Conservation (phyloP, 23 red algal genomes). For the Chondrus crispus region DNA sequence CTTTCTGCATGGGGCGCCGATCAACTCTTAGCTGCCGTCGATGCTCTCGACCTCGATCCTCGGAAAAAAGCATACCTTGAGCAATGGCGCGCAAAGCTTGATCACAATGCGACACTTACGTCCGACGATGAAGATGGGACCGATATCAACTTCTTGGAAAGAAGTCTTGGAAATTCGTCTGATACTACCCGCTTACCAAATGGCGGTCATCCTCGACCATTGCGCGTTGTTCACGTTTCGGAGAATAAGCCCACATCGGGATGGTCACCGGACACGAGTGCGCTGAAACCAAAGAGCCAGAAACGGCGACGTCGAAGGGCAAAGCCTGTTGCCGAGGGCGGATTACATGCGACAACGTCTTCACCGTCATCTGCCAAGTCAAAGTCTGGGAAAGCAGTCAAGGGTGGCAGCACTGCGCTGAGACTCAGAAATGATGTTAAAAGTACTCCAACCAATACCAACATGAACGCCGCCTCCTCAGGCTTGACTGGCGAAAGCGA, state of each 20-base stretch:
- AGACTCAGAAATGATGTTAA: background rate
- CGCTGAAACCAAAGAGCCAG: background rate
- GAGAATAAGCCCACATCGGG: background rate
- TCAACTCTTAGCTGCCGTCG: slow-evolving; percentile 52
- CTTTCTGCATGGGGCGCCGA: slow-evolving; percentile 68
- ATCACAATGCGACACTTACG: background rate
- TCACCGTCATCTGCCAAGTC: background rate
- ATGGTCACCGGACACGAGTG: background rate
- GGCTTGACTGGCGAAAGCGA: background rate
- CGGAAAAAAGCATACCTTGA: slow-evolving; percentile 32
- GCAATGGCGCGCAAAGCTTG: slow-evolving; percentile 42
- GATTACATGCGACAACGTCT: background rate
- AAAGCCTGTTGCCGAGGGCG: background rate
- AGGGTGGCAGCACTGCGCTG: too few species aligned
- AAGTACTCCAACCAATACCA: background rate
- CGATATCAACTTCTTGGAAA: background rate
- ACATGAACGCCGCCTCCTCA: background rate
- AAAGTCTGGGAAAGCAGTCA: background rate
- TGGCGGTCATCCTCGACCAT: background rate
- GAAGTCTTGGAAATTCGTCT: background rate
- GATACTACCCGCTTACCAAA: background rate
- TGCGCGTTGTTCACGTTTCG: background rate
- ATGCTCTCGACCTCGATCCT: slow-evolving; percentile 30
- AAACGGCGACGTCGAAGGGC: background rate
- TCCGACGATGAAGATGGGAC: slow-evolving; percentile 24